Base-by-base conservation (phyloP, 1,284 basidiomycete species). In the Ganoderma meredithae region DNA sequence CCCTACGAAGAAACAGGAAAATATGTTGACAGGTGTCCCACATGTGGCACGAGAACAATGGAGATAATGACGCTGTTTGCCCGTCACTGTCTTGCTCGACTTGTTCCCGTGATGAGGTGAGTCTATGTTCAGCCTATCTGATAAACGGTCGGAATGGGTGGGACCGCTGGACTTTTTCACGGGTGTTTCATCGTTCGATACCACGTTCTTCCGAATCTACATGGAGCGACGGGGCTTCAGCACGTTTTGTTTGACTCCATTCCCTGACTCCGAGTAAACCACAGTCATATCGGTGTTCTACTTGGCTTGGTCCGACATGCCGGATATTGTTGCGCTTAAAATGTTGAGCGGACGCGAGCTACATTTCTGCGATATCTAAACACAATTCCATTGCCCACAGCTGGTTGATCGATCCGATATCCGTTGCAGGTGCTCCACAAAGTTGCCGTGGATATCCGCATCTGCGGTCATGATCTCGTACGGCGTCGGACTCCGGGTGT, bases 321-420 rank as follows among this genome's bases (percentile, higher is more conserved):
- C 3, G 25, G 6, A 12, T 25, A 33, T 19, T 27, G 52, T 55
- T 55, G 19, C 52, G 27, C 52, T 55, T 33, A 33, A 55, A 31
- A 9, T 4, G 22, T 55, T 33, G 15, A 55, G 15, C 17, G 52
- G 19, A 19, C 7, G 52, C 15, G 27, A 33, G 31, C 13, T 8
- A 33, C n/a, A 8, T 33, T 55, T 33, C 47, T 27, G 15, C 8
- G 27, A 33, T 19, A 7, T 56, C n/a, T 39, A 36, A 47, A 10
- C 22, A 33, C 33, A 41, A 22, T 33, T 6, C 49, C 40, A 13
- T 33, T 25, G 17, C 59, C 63, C 41, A 33, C 44, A 47, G 62
- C 36, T 40, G 2, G n/a, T 22, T 2, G 5, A 55, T 62, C 71
- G 71, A 60, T 62, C 71, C 71, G 71, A 68, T 44, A 66, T 69